Evolutionary conservation across 768 basidiomycete genomes (phyloP).

Genomic region (Lyophyllum semitale): DNA sequence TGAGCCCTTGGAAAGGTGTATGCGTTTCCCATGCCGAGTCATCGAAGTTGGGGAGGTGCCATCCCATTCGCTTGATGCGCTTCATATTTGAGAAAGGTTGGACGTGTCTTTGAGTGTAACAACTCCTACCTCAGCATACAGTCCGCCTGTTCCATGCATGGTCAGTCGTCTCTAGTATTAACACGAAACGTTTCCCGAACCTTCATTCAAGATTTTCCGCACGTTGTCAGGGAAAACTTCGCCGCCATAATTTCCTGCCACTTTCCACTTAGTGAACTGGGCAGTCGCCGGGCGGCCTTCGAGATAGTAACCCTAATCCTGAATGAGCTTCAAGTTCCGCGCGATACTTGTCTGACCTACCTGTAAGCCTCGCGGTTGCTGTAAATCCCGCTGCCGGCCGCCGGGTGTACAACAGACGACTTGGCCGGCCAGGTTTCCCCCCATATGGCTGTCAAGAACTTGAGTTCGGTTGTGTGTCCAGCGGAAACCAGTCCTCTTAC

Average conservation of each 20-base stretch:
- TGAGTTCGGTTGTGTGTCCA: neutral
- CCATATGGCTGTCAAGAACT: conserved; percentile 17
- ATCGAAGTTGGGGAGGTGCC: conserved; percentile 18
- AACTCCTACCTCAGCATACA: conserved; percentile 15
- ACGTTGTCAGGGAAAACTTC: conserved; percentile 18
- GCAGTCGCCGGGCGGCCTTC: conserved; percentile 8
- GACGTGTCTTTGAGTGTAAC: neutral
- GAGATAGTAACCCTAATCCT: conserved; percentile 16
- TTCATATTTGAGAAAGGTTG: neutral
- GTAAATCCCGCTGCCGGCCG: conserved; percentile 17
- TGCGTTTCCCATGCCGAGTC: conserved; percentile 16
- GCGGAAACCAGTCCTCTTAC: neutral
- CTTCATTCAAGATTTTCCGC: conserved; percentile 19
- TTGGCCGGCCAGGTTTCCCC: conserved; percentile 19
- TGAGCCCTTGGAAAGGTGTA: conserved; percentile 15
- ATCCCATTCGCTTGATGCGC: conserved; percentile 12
- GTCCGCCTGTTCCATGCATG: conserved; percentile 9
- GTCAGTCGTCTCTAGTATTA: neutral
- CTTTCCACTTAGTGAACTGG: conserved; percentile 16
- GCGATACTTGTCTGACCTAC: neutral
- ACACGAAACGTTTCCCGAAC: neutral
- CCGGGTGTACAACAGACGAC: conserved; percentile 19
- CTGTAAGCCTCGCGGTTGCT: conserved; percentile 18
- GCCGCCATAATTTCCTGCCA: conserved; percentile 15
- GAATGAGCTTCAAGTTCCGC: neutral